Percentiles rank a stretch among this genome's conserved stretches.
These are phyloP conservation scores for Dissophora globulifera DNA, from an alignment of 192 early-diverging fungal species.

Conservation along the genomic window DNA sequence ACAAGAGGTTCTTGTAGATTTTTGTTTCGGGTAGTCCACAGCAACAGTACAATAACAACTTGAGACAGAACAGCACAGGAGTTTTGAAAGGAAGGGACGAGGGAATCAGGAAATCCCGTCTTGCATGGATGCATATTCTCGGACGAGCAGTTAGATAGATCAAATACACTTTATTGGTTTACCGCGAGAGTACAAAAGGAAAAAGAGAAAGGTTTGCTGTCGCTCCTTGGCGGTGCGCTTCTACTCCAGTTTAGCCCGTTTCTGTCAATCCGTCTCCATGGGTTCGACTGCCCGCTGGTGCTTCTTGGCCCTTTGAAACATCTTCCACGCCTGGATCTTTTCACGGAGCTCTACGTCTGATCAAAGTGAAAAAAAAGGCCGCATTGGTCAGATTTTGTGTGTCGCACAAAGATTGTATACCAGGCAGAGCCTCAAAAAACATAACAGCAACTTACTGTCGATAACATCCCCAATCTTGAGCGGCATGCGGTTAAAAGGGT, in stretches of 20 bases:
- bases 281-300: not conserved
- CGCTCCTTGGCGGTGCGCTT: too few species aligned
- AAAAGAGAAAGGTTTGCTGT: too few species aligned
- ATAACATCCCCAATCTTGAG: slow-evolving; percentile 87
- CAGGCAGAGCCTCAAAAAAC: not conserved
- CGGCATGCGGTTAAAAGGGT: slow-evolving; percentile 95
- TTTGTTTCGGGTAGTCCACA: too few species aligned
- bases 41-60: not conserved
- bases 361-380: not conserved
- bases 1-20: slow-evolving; percentile 49
- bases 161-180: too few species aligned
- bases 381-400: too few species aligned
- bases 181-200: too few species aligned
- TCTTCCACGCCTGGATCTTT: slow-evolving; percentile 33
- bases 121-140: not conserved
- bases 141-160: too few species aligned
- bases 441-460: slow-evolving; percentile 66
- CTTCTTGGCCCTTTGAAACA: slow-evolving; percentile 26
- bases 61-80: too few species aligned
- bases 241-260: too few species aligned
- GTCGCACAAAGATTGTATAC: not conserved
- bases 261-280: slow-evolving; percentile 21
- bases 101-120: too few species aligned
- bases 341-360: slow-evolving; percentile 28
- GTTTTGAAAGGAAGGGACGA: too few species aligned